phyloP scores from a whole-genome alignment of 441 rosid species.

The Syzygium malaccense region DNA sequence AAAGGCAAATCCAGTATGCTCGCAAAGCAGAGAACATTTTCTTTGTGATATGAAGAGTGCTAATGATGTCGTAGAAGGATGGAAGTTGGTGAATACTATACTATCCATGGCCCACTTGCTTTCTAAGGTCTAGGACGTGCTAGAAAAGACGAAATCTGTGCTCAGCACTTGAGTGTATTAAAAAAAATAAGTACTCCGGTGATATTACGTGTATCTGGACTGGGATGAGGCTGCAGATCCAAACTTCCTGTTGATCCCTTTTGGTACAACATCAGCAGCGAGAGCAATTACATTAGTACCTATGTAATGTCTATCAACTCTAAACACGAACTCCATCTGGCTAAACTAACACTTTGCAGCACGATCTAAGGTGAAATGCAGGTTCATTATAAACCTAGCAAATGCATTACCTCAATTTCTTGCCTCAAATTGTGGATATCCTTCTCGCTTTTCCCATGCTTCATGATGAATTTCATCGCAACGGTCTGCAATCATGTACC shows the following conservation, averaged over 20 bases:
- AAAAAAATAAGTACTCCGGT: background rate
- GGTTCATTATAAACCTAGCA: background rate
- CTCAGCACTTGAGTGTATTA: background rate
- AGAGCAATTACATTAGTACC: background rate
- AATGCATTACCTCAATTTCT: slow-evolving; percentile 74
- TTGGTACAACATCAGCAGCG: background rate
- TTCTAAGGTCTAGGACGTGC: background rate
- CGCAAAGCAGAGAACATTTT: background rate
- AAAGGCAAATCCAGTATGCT: background rate
- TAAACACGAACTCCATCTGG: background rate
- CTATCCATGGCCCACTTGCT: background rate
- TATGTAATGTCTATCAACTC: background rate
- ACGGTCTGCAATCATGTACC: slow-evolving; percentile 53
- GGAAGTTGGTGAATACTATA: background rate
- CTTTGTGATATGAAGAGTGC: background rate
- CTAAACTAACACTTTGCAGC: background rate
- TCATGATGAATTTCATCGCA: slow-evolving; percentile 96
- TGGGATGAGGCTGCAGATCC: background rate
- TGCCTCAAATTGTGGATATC: slow-evolving; percentile 88
- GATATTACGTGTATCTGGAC: background rate
- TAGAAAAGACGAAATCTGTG: background rate
- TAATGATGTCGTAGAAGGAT: background rate
- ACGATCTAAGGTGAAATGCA: background rate
- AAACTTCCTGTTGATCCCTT: background rate
- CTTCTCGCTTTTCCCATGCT: slow-evolving; percentile 92